Conservation (phyloP, 345 rosid genomes). For the Pistacia integerrima region DNA sequence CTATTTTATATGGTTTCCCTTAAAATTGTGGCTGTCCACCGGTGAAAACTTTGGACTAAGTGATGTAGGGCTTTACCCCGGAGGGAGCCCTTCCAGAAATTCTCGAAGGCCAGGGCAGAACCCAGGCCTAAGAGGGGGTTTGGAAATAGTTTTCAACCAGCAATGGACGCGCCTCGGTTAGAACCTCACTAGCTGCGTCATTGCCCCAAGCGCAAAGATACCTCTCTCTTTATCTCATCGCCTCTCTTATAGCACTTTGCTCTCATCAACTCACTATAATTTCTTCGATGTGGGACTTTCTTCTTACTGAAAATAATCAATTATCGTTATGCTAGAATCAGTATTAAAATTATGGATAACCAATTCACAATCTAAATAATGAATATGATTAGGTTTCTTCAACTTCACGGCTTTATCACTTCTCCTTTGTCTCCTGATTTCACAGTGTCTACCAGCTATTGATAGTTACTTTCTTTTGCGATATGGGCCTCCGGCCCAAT, state of each 20-base stretch:
- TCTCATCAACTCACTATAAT: neutral
- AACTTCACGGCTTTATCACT: no score
- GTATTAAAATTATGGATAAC: no score
- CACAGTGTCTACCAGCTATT: no score
- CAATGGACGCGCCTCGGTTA: constrained; percentile 46
- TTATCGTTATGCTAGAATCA: no score
- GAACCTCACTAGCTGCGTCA: constrained; percentile 46
- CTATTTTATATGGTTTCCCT: constrained; percentile 37
- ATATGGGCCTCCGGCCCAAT: no score
- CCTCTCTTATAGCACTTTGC: no score
- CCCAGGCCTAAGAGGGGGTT: constrained; percentile 43
- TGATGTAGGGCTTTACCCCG: constrained; percentile 29
- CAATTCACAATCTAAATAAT: no score
- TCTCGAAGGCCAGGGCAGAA: constrained; percentile 31
- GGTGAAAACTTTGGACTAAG: neutral
- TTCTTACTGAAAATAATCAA: neutral
- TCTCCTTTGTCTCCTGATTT: no score
- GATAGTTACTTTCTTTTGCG: no score
- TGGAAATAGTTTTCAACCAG: constrained; percentile 56
- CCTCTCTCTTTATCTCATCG: neutral
- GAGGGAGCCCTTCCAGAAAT: constrained; percentile 51
- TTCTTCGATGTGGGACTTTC: neutral
- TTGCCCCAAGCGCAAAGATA: constrained; percentile 41
- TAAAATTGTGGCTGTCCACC: no score
- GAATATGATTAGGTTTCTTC: no score